Percentiles rank a stretch among this genome's conserved stretches.
Conservation (phyloP, 148 eudicot species). For the Linanthus parryae region DNA sequence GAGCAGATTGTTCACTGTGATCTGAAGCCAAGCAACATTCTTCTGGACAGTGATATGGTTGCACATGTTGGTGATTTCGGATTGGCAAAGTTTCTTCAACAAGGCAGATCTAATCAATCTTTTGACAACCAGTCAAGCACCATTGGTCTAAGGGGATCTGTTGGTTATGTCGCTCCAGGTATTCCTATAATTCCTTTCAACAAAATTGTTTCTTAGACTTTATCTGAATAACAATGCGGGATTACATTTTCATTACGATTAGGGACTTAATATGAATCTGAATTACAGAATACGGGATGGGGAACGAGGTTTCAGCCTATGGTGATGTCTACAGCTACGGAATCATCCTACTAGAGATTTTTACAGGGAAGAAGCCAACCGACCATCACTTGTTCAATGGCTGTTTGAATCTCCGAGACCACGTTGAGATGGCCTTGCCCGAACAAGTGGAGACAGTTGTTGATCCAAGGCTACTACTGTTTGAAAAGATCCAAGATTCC, state of each 20-base stretch:
- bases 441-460: constrained; percentile 3
- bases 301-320: constrained; percentile 8
- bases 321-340: constrained; percentile 23
- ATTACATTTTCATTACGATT: too few relatives aligned
- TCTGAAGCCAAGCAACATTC: constrained; percentile 20
- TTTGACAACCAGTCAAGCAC: constrained; percentile 6
- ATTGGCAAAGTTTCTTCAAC: constrained; percentile 13
- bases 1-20: constrained; percentile 12
- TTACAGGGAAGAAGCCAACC: constrained; percentile 17
- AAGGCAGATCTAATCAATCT: not conserved
- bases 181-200: too few relatives aligned
- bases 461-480: constrained; percentile 3
- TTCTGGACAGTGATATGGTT: constrained; percentile 14
- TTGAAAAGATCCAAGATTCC: not conserved
- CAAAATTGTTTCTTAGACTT: too few relatives aligned
- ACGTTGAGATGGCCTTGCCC: constrained; percentile 10
- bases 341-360: constrained; percentile 16
- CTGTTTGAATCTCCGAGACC: constrained; percentile 12
- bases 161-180: constrained; percentile 29
- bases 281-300: constrained; percentile 19
- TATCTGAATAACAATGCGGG: too few relatives aligned
- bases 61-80: constrained; percentile 30
- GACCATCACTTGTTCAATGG: constrained; percentile 1
- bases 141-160: constrained; percentile 14
- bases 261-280: too few relatives aligned